Percentiles rank a stretch among this genome's conserved stretches.
Conservation (phyloP, 2,329 filamentous ascomycete genomes). For the Cladosporium sp. region DNA sequence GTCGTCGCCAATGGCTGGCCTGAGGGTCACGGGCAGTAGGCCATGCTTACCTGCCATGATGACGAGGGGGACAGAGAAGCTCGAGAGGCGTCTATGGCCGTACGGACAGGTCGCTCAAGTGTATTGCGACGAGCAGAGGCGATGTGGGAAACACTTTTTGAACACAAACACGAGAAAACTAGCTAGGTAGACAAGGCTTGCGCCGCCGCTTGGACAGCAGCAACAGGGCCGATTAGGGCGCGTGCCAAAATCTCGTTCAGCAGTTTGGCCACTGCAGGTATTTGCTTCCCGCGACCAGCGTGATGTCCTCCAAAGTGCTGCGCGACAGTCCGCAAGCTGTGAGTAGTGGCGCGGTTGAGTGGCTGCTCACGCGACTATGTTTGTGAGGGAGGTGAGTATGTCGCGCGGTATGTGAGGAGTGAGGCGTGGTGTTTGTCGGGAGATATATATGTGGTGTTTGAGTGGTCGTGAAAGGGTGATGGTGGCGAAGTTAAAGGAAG, state of each 20-base stretch:
- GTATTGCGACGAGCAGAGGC: slow-evolving; percentile 4
- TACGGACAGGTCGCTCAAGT: background rate
- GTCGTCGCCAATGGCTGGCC: background rate
- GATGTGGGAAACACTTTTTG: slow-evolving; percentile 9
- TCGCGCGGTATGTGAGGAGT: no score
- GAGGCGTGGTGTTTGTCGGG: no score
- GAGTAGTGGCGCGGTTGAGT: background rate
- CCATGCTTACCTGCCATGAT: slow-evolving; percentile 12
- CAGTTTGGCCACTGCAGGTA: background rate
- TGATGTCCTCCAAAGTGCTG: slow-evolving; percentile 2
- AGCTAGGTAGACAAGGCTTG: slow-evolving; percentile 12
- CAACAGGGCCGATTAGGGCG: background rate
- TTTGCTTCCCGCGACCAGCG: slow-evolving; percentile 3
- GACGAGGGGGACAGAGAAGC: background rate
- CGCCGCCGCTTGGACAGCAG: slow-evolving; percentile 7
- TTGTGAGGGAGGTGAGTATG: background rate
- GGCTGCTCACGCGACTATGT: background rate
- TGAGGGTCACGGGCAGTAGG: background rate
- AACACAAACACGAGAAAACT: slow-evolving; percentile 11
- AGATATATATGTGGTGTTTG: no score
- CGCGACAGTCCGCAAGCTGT: slow-evolving; percentile 2
- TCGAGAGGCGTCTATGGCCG: background rate
- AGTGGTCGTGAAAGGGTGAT: no score
- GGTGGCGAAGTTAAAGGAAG: no score
- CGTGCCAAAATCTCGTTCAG: background rate